A percentile compares a stretch with the other conserved stretches of the same genome.
These are phyloP conservation scores for Podosphaera leucotricha DNA, from an alignment of 2,329 filamentous ascomycete species.

Conservation along the genomic window DNA sequence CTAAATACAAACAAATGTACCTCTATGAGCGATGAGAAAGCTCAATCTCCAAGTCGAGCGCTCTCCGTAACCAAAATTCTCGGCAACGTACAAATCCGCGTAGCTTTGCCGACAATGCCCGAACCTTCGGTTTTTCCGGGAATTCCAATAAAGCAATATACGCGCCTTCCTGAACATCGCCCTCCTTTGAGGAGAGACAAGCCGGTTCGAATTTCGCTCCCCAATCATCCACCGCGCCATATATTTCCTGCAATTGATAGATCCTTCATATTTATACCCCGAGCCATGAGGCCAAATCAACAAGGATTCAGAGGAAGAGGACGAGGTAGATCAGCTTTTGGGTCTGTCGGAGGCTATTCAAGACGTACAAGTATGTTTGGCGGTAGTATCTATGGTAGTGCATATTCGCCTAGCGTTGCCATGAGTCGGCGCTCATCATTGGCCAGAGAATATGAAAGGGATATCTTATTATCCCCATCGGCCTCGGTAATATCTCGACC, in stretches of 20 bases:
- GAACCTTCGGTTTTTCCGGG: constrained; percentile 47
- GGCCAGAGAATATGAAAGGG: constrained; percentile 41
- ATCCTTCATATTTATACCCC: constrained; percentile 94
- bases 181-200: constrained; percentile 89
- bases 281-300: constrained; percentile 80
- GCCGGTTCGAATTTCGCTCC: constrained; percentile 79
- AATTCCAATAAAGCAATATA: constrained; percentile 72
- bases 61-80: constrained; percentile 68
- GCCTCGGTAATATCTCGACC: constrained; percentile 53
- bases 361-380: constrained; percentile 67
- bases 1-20: constrained; percentile 10
- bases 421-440: constrained; percentile 72
- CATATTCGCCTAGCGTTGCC: constrained; percentile 69
- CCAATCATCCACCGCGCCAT: constrained; percentile 55
- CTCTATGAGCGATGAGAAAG: constrained; percentile 23
- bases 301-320: constrained; percentile 45
- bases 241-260: constrained; percentile 76
- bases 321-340: constrained; percentile 45
- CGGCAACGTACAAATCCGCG: constrained; percentile 64
- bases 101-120: constrained; percentile 56
- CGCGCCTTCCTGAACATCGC: constrained; percentile 78
- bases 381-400: constrained; percentile 41
- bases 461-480: constrained; percentile 57
- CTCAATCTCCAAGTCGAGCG: constrained; percentile 44
- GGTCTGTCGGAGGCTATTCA: constrained; percentile 41